phyloP scores from a whole-genome alignment of 345 rosid genomes.

The Balakata baccata region DNA sequence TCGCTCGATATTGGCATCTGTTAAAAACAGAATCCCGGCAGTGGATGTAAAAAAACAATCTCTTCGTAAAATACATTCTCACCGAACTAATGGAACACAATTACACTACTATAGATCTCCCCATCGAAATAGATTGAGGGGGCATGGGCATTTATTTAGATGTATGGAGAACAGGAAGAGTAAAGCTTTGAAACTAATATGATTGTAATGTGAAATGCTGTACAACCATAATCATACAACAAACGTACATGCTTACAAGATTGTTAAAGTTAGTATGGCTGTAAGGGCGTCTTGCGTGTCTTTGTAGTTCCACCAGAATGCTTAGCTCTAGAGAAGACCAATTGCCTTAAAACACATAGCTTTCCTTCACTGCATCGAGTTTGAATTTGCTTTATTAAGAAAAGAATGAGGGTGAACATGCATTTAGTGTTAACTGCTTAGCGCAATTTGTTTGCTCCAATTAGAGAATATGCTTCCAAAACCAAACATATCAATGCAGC shows the following conservation, averaged over 20 bases:
- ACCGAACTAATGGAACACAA: conserved; percentile 6
- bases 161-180: neutral
- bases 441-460: neutral
- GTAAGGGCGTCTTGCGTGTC: neutral
- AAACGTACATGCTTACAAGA: conserved; percentile 21
- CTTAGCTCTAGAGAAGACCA: neutral
- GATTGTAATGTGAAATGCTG: conserved; percentile 17
- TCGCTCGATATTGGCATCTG: neutral
- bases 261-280: neutral
- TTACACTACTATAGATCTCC: neutral
- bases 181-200: conserved; percentile 5
- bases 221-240: conserved; percentile 25
- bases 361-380: conserved; percentile 24
- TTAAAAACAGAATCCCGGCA: neutral
- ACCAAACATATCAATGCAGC: conserved; percentile 8
- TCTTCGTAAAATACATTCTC: neutral
- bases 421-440: neutral
- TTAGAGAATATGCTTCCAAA: no score
- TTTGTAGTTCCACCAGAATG: neutral
- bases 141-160: neutral
- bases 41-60: neutral
- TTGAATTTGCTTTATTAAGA: conserved; percentile 8
- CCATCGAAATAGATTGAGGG: no score
- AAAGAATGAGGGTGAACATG: neutral
- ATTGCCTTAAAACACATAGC: conserved; percentile 7